Evolutionary conservation across 78 protist genomes (phyloP).

Genomic region (Dictyostelium capitatum): DNA sequence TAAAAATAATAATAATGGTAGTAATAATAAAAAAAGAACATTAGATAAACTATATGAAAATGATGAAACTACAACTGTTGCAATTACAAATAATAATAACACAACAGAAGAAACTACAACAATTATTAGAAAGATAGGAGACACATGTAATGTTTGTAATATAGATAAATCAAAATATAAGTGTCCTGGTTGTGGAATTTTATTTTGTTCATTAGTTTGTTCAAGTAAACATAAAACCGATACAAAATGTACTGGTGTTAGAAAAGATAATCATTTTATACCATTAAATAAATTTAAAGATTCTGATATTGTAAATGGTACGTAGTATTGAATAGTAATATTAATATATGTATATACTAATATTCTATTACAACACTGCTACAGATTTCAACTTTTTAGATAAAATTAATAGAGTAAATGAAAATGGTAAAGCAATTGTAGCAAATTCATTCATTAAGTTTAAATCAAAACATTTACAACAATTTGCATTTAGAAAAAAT

Average conservation of each 20-base stretch:
- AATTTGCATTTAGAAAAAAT: slow-evolving; percentile 24
- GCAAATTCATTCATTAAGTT: slow-evolving; percentile 19
- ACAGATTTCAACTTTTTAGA: slow-evolving; percentile 57
- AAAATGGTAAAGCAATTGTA: slow-evolving; percentile 24
- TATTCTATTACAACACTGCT: background rate
- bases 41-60: background rate
- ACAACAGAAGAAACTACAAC: background rate
- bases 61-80: background rate
- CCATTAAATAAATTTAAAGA: slow-evolving; percentile 36
- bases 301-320: slow-evolving; percentile 68
- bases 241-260: slow-evolving; percentile 31
- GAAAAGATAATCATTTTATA: slow-evolving; percentile 38
- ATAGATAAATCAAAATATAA: slow-evolving; percentile 43
- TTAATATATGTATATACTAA: background rate
- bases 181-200: slow-evolving; percentile 49
- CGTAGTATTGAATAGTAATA: background rate
- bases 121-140: slow-evolving; percentile 1
- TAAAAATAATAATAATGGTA: background rate
- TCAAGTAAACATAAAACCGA: slow-evolving; percentile 20
- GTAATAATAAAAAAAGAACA: slow-evolving; percentile 3
- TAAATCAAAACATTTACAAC: slow-evolving; percentile 35
- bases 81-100: background rate
- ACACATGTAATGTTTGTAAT: slow-evolving; percentile 31
- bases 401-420: slow-evolving; percentile 48
- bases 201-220: slow-evolving; percentile 25